A percentile compares a stretch with the other conserved stretches of the same genome.
phyloP scores from a whole-genome alignment of 768 basidiomycete genomes.

The Leccinum rimulosum region DNA sequence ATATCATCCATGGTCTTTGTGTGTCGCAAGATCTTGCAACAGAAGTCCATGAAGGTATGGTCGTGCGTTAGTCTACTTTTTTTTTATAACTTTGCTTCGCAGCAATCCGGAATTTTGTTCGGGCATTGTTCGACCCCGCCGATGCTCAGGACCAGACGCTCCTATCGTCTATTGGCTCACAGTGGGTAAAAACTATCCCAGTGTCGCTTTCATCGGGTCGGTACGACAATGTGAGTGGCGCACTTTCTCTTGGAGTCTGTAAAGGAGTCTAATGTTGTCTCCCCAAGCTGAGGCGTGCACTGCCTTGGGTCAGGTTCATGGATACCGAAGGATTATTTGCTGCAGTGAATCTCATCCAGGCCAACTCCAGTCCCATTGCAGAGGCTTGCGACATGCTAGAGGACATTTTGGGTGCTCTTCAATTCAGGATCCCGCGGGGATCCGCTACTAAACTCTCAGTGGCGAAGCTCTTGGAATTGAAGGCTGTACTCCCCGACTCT shows the following conservation, averaged over 20 bases:
- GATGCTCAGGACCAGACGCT: slow-evolving; percentile 38
- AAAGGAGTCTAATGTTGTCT: background rate
- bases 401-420: slow-evolving; percentile 37
- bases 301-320: slow-evolving; percentile 58
- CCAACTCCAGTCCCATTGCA: slow-evolving; percentile 1
- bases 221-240: slow-evolving; percentile 12
- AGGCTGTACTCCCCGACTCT: slow-evolving; percentile 34
- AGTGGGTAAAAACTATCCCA: slow-evolving; percentile 39
- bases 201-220: slow-evolving; percentile 10
- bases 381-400: slow-evolving; percentile 30
- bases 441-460: slow-evolving; percentile 24
- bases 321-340: slow-evolving; percentile 38
- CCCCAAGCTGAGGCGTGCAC: slow-evolving; percentile 13
- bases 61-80: background rate
- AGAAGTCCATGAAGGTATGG: slow-evolving; percentile 36
- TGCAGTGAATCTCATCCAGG: slow-evolving; percentile 41
- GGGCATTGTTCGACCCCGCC: slow-evolving; percentile 35
- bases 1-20: slow-evolving; percentile 36
- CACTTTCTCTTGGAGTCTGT: background rate
- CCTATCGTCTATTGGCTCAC: slow-evolving; percentile 37
- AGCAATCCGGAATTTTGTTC: slow-evolving; percentile 46
- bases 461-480: slow-evolving; percentile 39
- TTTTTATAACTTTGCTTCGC: slow-evolving; percentile 2
- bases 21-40: slow-evolving; percentile 25
- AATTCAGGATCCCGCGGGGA: slow-evolving; percentile 3